Conservation (phyloP, 176 grass and related monocot genomes). For the Chloris gayana region DNA sequence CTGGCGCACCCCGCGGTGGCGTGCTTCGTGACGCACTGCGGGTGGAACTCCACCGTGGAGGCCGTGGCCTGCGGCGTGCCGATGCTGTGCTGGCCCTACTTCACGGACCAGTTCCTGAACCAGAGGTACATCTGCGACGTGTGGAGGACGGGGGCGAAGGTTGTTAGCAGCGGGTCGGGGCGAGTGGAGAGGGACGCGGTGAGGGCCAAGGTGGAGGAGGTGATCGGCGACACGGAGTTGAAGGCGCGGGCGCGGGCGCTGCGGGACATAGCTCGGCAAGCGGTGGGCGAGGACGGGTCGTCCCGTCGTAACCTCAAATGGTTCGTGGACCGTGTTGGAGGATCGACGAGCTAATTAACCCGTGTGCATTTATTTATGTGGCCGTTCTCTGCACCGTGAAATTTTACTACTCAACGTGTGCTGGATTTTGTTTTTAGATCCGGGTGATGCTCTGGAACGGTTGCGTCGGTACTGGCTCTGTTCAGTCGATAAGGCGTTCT, state of each 20-base stretch:
- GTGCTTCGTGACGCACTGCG: slow-evolving; percentile 78
- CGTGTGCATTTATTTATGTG: neutral
- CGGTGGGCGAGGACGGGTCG: slow-evolving; percentile 5
- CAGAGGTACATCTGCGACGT: slow-evolving; percentile 66
- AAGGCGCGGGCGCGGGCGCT: slow-evolving; percentile 33
- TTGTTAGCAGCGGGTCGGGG: slow-evolving; percentile 6
- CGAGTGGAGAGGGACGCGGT: slow-evolving; percentile 46
- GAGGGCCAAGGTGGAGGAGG: slow-evolving; percentile 45
- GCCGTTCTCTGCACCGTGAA: neutral
- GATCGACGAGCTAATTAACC: neutral
- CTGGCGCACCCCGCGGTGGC: slow-evolving; percentile 53
- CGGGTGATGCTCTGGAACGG: neutral
- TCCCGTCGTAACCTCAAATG: slow-evolving; percentile 29
- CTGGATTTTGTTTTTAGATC: neutral
- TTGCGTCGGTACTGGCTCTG: neutral
- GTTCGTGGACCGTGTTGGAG: slow-evolving; percentile 27
- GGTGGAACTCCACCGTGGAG: slow-evolving; percentile 69
- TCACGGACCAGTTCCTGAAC: slow-evolving; percentile 57
- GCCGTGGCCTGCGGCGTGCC: slow-evolving; percentile 39
- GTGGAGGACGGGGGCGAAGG: slow-evolving; percentile 52
- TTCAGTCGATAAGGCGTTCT: too few relatives aligned
- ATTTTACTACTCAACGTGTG: neutral
- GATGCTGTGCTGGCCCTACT: slow-evolving; percentile 71
- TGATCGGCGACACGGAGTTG: slow-evolving; percentile 24
- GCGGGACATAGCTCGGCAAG: slow-evolving; percentile 20